Conservation (phyloP, 1,284 basidiomycete genomes). For the Puccinia hordei region DNA sequence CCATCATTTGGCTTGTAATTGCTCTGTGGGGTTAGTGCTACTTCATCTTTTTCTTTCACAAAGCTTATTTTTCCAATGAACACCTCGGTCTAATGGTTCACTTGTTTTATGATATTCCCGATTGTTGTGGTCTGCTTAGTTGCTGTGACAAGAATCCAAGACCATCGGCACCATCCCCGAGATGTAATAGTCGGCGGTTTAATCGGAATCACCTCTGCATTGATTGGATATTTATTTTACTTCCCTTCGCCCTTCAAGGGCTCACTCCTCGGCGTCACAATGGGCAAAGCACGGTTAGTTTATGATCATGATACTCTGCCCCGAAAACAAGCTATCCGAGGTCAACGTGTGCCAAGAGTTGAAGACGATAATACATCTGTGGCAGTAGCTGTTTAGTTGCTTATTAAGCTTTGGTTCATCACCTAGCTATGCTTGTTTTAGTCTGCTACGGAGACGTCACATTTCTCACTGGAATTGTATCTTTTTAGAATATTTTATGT, state of each 20-base stretch:
- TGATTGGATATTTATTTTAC: constrained; percentile 46
- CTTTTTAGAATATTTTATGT: background rate
- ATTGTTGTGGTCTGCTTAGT: constrained; percentile 10
- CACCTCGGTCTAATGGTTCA: background rate
- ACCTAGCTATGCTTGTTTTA: background rate
- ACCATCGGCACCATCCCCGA: constrained; percentile 37
- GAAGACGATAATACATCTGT: constrained; percentile 12
- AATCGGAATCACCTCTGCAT: constrained; percentile 37
- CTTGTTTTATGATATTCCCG: background rate
- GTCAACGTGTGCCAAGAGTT: background rate
- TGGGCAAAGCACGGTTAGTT: constrained; percentile 48
- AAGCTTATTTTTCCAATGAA: background rate
- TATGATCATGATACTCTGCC: constrained; percentile 33
- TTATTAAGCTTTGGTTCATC: background rate
- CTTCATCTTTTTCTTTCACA: background rate
- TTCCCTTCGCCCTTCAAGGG: constrained; percentile 50
- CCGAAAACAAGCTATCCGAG: constrained; percentile 28
- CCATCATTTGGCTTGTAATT: constrained; percentile 39
- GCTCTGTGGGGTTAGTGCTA: constrained; percentile 38
- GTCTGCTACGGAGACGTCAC: background rate
- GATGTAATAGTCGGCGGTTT: constrained; percentile 47
- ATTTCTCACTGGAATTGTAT: background rate
- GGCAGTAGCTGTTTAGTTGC: constrained; percentile 7
- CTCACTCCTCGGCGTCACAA: constrained; percentile 15
- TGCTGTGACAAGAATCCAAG: constrained; percentile 39